These are phyloP conservation scores for Ascodesmis nigricans DNA, from an alignment of 495 filamentous ascomycete genomes.

Conservation along the genomic window DNA sequence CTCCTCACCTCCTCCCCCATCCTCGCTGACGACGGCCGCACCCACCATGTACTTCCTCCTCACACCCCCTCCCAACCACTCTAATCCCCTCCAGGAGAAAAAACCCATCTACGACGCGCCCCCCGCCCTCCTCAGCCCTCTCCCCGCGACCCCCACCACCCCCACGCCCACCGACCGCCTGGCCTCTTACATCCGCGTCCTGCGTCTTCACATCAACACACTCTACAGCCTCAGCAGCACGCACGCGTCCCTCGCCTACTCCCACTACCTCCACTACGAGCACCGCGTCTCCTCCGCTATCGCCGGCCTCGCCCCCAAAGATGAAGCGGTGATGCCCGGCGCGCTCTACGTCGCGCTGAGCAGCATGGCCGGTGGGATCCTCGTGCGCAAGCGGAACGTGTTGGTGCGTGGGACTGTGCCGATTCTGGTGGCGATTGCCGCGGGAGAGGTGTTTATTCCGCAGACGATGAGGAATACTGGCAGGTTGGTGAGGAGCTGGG, in stretches of 20 bases:
- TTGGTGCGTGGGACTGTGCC: conserved; percentile 52
- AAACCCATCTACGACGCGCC: conserved; percentile 82
- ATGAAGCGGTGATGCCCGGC: conserved; percentile 71
- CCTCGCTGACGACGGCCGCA: conserved; percentile 12
- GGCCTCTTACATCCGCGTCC: conserved; percentile 55
- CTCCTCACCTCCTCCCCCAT: conserved; percentile 10
- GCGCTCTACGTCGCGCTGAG: conserved; percentile 74
- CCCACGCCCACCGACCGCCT: conserved; percentile 82
- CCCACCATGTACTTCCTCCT: neutral
- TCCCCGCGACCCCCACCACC: conserved; percentile 11
- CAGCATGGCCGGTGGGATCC: conserved; percentile 77
- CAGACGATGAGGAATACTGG: conserved; percentile 68
- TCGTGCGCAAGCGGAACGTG: conserved; percentile 64
- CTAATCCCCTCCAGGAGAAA: conserved; percentile 23
- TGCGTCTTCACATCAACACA: conserved; percentile 57
- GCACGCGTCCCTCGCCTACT: conserved; percentile 52
- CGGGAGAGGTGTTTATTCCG: conserved; percentile 52
- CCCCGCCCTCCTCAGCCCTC: conserved; percentile 19
- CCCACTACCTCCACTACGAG: conserved; percentile 55
- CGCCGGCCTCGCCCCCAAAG: conserved; percentile 62
- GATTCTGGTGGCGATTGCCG: conserved; percentile 45
- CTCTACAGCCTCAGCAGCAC: conserved; percentile 52
- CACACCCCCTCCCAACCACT: neutral
- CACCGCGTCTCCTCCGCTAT: conserved; percentile 66
- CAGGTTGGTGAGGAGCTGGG: conserved; percentile 66